A percentile compares a stretch with the other conserved stretches of the same genome.
Evolutionary conservation across 192 early-diverging fungal genomes (phyloP).

Genomic region (Funneliformis mosseae): DNA sequence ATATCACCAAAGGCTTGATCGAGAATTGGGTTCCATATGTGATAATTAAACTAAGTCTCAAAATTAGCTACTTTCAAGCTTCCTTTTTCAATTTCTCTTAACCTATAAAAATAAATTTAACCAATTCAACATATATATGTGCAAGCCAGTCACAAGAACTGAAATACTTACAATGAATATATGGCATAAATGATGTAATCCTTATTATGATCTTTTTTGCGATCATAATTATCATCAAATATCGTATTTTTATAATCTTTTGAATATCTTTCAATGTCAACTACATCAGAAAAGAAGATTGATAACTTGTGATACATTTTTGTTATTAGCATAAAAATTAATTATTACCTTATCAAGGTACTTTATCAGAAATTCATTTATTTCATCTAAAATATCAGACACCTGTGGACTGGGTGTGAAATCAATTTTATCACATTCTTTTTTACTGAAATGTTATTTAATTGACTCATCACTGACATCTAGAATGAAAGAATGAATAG

Average conservation of each 20-base stretch:
- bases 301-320: slow-evolving; percentile 14
- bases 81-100: not conserved
- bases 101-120: not conserved
- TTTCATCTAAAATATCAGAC: slow-evolving; percentile 20
- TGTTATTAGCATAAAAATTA: slow-evolving; percentile 23
- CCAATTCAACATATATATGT: slow-evolving; percentile 8
- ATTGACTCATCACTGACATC: slow-evolving; percentile 32
- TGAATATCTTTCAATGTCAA: slow-evolving; percentile 22
- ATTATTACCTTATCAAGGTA: slow-evolving; percentile 23
- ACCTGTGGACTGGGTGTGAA: not conserved
- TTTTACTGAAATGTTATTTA: slow-evolving; percentile 22
- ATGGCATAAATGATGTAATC: slow-evolving; percentile 34
- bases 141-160: not conserved
- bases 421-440: slow-evolving; percentile 32
- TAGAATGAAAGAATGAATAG: slow-evolving; percentile 34
- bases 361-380: slow-evolving; percentile 11
- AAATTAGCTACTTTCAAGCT: too few relatives aligned
- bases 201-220: slow-evolving; percentile 25
- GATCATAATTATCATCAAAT: slow-evolving; percentile 24
- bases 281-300: slow-evolving; percentile 24
- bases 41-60: too few relatives aligned
- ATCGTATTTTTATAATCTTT: slow-evolving; percentile 24
- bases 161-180: slow-evolving; percentile 32
- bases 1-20: too few relatives aligned
- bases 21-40: too few relatives aligned